Evolutionary conservation across 805 yeast species (phyloP), one percentile per base, ranked within the genome.

Genomic region (Metschnikowia hibisci): DNA sequence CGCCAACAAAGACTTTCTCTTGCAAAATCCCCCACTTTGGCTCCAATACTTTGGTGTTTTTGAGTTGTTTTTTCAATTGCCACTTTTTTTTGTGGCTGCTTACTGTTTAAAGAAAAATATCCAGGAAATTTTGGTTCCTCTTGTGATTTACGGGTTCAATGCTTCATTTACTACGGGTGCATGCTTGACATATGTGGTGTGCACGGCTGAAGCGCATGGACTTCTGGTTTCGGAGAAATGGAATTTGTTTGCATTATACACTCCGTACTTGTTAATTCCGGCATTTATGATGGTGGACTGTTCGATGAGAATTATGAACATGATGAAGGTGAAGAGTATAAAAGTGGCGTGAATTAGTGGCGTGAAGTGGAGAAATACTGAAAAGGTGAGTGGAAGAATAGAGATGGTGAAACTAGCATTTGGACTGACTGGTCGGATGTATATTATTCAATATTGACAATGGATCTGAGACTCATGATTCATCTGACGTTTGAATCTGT

Each of bases 141-240:
- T 82, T 51, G 64, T 78, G 11, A 55, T 82, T 5, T 91, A 93
- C 61, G 96, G 91, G 3, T 75, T 85, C 53, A 88, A 87, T 56
- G 98, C 97, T 0, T 67, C 83, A 4, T 67, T 84, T 40, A 88
- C 96, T 4, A 88, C 96, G 0, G 61, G 81, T 29, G 77, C 81
- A 18, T 91, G 97, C 59, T 63, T 85, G 50, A 58, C 73, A n/a
- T 74, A 77, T 52, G 72, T 82, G 12, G 53, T 53, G 14, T 25
- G 52, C 1, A 54, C 66, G 4, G 68, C 69, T 2, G 69, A 67
- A 9, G 41, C 34, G 4, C 49, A 66, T 29, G 78, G 77, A 0
- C 59, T 81, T 38, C 46, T 61, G 2, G 11, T 16, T 0, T 32
- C 29, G 0, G 81, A 80, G 33, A 54, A 64, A 10, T 46, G 50